phyloP scores from a whole-genome alignment of 306 rosid species.

The Gleditsia sinensis region DNA sequence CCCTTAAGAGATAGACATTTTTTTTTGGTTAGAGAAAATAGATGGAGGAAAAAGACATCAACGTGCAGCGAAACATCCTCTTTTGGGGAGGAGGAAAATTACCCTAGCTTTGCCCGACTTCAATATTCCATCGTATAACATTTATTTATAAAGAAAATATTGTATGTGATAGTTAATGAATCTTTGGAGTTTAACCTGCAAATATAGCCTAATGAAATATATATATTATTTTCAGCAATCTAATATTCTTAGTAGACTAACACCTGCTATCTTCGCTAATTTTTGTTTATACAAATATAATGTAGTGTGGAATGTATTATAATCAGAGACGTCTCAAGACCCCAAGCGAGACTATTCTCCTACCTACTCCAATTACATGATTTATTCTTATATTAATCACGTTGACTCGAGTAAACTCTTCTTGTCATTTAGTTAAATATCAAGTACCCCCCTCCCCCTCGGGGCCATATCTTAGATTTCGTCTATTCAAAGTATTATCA shows the following conservation, averaged over 20 bases:
- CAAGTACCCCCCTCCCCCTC: not conserved
- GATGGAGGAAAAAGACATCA: not conserved
- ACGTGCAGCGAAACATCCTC: not conserved
- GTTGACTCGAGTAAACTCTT: slow-evolving; percentile 49
- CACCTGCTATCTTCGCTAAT: not conserved
- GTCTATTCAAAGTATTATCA: too few species aligned
- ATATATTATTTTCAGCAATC: not conserved
- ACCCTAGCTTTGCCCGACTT: not conserved
- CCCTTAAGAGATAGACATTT: not conserved
- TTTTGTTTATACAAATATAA: not conserved
- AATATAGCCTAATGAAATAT: slow-evolving; percentile 6
- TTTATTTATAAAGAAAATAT: too few species aligned
- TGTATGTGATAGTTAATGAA: not conserved
- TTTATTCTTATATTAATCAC: slow-evolving; percentile 30
- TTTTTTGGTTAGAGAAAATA: not conserved
- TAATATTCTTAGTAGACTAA: slow-evolving; percentile 27
- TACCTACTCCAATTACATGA: slow-evolving; percentile 42
- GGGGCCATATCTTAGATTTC: too few species aligned
- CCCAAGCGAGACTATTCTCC: slow-evolving; percentile 31
- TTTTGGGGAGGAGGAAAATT: not conserved
- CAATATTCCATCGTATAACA: not conserved
- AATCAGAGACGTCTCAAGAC: slow-evolving; percentile 30
- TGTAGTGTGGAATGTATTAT: slow-evolving; percentile 3
- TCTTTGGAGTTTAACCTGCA: slow-evolving; percentile 25
- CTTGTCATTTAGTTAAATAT: slow-evolving; percentile 17